A percentile compares a stretch with the other conserved stretches of the same genome.
Evolutionary conservation across 2,329 filamentous ascomycete genomes (phyloP).

Genomic region (Penicillium aurantiogriseum): DNA sequence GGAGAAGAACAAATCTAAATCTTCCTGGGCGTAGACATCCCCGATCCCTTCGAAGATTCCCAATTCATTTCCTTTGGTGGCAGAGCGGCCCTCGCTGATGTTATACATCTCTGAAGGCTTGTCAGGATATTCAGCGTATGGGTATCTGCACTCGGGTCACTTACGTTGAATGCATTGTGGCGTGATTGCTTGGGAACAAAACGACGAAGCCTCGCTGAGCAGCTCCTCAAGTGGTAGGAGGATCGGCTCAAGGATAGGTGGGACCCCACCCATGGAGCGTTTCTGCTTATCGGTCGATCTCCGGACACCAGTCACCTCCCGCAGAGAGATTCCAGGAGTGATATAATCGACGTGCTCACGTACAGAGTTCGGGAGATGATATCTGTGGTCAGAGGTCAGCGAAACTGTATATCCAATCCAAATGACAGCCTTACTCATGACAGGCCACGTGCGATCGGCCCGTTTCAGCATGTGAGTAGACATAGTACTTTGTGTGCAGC

Average conservation of each 20-base stretch:
- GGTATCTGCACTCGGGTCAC: constrained; percentile 4
- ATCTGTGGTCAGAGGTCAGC: constrained; percentile 18
- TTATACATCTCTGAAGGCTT: constrained; percentile 41
- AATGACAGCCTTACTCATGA: constrained; percentile 33
- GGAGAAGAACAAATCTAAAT: constrained; percentile 45
- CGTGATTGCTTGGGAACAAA: constrained; percentile 38
- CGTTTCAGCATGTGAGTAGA: constrained; percentile 36
- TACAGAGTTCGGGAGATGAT: constrained; percentile 31
- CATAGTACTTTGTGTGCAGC: constrained; percentile 40
- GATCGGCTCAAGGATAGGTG: constrained; percentile 30
- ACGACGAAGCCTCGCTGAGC: constrained; percentile 13
- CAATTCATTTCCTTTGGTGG: constrained; percentile 45
- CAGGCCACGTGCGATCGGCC: constrained; percentile 39
- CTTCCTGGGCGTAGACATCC: constrained; percentile 48
- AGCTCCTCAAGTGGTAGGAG: constrained; percentile 22
- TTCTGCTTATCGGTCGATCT: constrained; percentile 17
- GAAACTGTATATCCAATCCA: background rate
- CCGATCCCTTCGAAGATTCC: constrained; percentile 48
- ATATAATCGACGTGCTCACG: constrained; percentile 34
- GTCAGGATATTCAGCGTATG: constrained; percentile 2
- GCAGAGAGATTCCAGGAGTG: constrained; percentile 35
- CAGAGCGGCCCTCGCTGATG: constrained; percentile 39
- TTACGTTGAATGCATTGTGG: constrained; percentile 42
- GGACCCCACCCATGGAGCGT: constrained; percentile 22
- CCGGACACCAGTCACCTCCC: constrained; percentile 28